Conservation (phyloP, 139 green algal genomes). For the Chlamydomonas sp. region DNA sequence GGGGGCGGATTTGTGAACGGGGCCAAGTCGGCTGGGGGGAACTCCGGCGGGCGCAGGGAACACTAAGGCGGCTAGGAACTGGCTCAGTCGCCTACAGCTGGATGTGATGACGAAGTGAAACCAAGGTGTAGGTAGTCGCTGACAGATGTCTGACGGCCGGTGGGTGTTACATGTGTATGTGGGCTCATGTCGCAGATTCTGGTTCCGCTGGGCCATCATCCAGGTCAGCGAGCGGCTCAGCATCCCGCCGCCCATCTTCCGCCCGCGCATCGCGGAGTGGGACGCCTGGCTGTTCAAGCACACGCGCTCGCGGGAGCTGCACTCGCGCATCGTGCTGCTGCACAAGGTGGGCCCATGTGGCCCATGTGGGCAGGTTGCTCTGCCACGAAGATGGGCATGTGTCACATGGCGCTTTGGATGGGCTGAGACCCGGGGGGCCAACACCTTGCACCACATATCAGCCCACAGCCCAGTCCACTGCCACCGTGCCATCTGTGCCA, state of each 20-base stretch:
- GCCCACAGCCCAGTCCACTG: no score
- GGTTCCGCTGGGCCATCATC: slow-evolving; percentile 52
- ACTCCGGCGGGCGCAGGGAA: no score
- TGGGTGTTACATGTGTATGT: no score
- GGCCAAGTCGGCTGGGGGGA: neutral
- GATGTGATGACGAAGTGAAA: no score
- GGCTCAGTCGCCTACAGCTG: no score
- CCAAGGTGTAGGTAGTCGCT: no score
- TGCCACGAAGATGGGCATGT: neutral
- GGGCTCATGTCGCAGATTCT: slow-evolving; percentile 38
- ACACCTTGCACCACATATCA: no score
- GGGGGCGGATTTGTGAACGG: neutral
- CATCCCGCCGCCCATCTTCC: slow-evolving; percentile 49
- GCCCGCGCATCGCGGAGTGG: slow-evolving; percentile 41
- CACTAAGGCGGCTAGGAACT: no score
- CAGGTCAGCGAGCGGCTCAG: slow-evolving; percentile 46
- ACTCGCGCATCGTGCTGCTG: slow-evolving; percentile 37
- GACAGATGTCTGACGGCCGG: no score
- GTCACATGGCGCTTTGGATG: neutral
- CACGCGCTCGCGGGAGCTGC: slow-evolving; percentile 50
- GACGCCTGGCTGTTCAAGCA: slow-evolving; percentile 65
- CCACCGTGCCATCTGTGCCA: neutral
- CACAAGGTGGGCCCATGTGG: neutral
- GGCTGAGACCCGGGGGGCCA: neutral
- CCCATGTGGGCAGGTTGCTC: neutral